Evolutionary conservation across 352 stramenopile genomes (phyloP), one percentile per base, ranked within the genome.

Genomic region (Pythium folliculosum): DNA sequence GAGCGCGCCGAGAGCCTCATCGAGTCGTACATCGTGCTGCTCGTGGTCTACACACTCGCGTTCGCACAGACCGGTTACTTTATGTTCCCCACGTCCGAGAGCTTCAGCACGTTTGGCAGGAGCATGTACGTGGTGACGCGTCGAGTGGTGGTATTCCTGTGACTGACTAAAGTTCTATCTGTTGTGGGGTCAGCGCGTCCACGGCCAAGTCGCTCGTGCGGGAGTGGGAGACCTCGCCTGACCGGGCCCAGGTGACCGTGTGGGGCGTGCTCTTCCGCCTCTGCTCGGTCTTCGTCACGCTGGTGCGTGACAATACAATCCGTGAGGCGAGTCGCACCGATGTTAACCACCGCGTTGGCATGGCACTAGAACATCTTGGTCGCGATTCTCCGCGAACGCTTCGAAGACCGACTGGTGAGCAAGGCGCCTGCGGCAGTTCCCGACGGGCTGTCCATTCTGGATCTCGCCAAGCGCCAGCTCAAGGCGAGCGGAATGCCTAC

Each of bases 371-470:
- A 89, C 53, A 75, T 90, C 25, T 67, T 80, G 19, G 77, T 88
- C 13, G 73, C 69, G 27, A 86, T 89, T 65, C 69, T 91, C 17
- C 81, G 81, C 16, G 81, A 91, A 53, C 83, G 80, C 27, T 89
- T 90, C 48, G 70, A 85, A 25, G 76, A 65, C 2, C 75, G 74
- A 47, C 19, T 61, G 3, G 43, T 70, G 40, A 38, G 40, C 32
- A 59, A 60, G 63, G 38, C 58, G n/a, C 54, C 65, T 23, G 48
- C 60, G 21, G 50, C 38, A 6, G 69, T 72, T 16, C 68, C 67
- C 2, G 75, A 87, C 52, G 72, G 72, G 10, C 37, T 78, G 17
- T 77, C 71, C 9, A 74, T 91, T 57, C 60, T 91, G 0, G 77
- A 84, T 9, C 60, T 88, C 16, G 83, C 80, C 10, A 89, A 87